These are phyloP conservation scores for Suillus subaureus DNA, from an alignment of 768 basidiomycete genomes.

Conservation along the genomic window DNA sequence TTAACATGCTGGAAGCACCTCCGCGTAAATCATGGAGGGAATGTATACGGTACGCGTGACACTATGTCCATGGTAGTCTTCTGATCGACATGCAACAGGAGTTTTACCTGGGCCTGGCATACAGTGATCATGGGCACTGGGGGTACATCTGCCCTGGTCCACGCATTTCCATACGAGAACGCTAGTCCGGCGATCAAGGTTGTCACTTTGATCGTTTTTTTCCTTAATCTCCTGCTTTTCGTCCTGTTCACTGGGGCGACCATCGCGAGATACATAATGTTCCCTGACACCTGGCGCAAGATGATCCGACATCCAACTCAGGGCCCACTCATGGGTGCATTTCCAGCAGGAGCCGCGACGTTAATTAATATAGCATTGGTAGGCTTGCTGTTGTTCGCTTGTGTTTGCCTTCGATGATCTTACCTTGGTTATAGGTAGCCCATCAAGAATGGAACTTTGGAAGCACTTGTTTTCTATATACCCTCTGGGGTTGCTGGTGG, in stretches of 20 bases:
- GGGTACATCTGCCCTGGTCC: conserved; percentile 39
- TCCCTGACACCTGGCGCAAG: conserved; percentile 43
- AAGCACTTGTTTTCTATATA: conserved; percentile 38
- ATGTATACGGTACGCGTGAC: conserved; percentile 34
- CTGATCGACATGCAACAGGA: conserved; percentile 26
- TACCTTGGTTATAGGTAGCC: conserved; percentile 22
- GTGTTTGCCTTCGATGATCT: background rate
- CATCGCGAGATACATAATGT: conserved; percentile 42
- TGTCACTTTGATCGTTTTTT: conserved; percentile 40
- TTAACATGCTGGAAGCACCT: conserved; percentile 11
- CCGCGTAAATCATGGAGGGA: conserved; percentile 39
- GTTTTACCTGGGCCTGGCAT: conserved; percentile 52
- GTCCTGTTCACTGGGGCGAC: conserved; percentile 35
- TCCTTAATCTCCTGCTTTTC: conserved; percentile 45
- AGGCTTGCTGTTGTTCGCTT: conserved; percentile 15
- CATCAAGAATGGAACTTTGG: conserved; percentile 41
- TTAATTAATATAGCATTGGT: conserved; percentile 44
- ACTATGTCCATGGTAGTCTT: background rate
- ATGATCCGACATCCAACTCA: conserved; percentile 51
- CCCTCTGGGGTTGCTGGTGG: conserved; percentile 57
- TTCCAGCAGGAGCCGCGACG: conserved; percentile 49
- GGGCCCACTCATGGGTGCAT: conserved; percentile 45
- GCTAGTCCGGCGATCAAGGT: conserved; percentile 34
- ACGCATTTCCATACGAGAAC: conserved; percentile 45
- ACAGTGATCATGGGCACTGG: conserved; percentile 53